phyloP scores from a whole-genome alignment of 2,329 filamentous ascomycete species.

The Graphiopsis chlorocephala region DNA sequence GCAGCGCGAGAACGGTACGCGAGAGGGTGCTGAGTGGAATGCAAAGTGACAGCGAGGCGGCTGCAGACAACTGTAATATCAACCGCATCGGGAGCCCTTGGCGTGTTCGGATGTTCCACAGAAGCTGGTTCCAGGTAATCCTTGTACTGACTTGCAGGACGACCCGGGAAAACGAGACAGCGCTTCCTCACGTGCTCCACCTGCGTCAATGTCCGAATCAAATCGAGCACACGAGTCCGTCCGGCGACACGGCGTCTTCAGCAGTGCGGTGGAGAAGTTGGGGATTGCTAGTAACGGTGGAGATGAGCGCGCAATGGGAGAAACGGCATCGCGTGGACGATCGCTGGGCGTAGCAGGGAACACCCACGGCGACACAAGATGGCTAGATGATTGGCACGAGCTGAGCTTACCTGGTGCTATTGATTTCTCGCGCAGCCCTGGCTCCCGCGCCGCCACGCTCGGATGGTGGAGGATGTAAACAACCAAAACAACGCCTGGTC shows the following conservation, averaged over 20 bases:
- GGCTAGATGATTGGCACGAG: neutral
- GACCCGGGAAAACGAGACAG: conserved; percentile 13
- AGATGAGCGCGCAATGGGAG: conserved; percentile 1
- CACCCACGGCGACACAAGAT: conserved; percentile 10
- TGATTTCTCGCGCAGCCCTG: conserved; percentile 10
- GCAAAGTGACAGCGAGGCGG: conserved; percentile 14
- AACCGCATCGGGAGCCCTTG: conserved; percentile 12
- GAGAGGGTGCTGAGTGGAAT: conserved; percentile 5
- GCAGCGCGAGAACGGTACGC: conserved; percentile 15
- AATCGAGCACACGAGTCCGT: conserved; percentile 5
- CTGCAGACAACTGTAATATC: conserved; percentile 16
- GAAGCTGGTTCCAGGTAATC: conserved; percentile 15
- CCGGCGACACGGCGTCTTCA: conserved; percentile 11
- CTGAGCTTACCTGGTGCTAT: conserved; percentile 5
- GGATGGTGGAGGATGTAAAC: neutral
- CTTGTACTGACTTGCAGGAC: conserved; percentile 14
- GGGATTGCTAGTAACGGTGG: conserved; percentile 6
- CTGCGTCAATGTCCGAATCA: conserved; percentile 12
- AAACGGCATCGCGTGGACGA: conserved; percentile 8
- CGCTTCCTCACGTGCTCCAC: conserved; percentile 13
- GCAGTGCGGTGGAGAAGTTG: conserved; percentile 10
- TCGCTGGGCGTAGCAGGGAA: neutral
- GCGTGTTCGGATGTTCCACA: conserved; percentile 15
- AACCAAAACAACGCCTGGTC: conserved; percentile 8
- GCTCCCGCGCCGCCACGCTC: conserved; percentile 5